Conservation (phyloP, 2,329 filamentous ascomycete species). For the Penicillium sp. region DNA sequence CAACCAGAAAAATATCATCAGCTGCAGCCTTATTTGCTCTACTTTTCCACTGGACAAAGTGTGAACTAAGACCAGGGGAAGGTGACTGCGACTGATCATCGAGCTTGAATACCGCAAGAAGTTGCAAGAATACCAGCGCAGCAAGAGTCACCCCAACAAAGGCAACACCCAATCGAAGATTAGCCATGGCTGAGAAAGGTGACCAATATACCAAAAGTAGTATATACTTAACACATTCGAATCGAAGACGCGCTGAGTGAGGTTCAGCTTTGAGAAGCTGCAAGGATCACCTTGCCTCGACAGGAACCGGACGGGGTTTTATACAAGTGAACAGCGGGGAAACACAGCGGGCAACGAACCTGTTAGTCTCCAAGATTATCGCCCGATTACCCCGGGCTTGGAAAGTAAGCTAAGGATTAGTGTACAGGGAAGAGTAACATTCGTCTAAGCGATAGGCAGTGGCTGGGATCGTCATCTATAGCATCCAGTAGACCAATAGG, state of each 20-base stretch:
- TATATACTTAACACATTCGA: constrained; percentile 12
- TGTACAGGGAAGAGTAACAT: constrained; percentile 10
- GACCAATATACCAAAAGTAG: neutral
- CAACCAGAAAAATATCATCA: constrained; percentile 59
- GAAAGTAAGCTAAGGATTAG: constrained; percentile 1
- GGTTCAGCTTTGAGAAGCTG: neutral
- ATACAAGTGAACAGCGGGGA: neutral
- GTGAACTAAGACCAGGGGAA: constrained; percentile 17
- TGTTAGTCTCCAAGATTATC: constrained; percentile 12
- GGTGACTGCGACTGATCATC: constrained; percentile 16
- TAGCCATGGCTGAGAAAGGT: constrained; percentile 28
- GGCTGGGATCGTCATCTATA: constrained; percentile 13
- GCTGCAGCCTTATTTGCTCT: constrained; percentile 23
- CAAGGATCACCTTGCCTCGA: neutral
- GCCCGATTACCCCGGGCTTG: constrained; percentile 1
- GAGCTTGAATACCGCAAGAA: constrained; percentile 27
- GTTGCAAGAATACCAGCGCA: constrained; percentile 33
- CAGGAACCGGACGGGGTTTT: constrained; percentile 5
- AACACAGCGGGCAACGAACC: neutral
- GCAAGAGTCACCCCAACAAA: constrained; percentile 29
- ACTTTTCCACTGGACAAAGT: constrained; percentile 25
- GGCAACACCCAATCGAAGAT: constrained; percentile 25
- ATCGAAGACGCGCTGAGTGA: neutral
- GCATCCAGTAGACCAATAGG: constrained; percentile 15
- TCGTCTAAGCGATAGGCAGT: constrained; percentile 18